Evolutionary conservation across 2,329 filamentous ascomycete genomes (phyloP).

Genomic region (Ceratocystiopsis minuta): DNA sequence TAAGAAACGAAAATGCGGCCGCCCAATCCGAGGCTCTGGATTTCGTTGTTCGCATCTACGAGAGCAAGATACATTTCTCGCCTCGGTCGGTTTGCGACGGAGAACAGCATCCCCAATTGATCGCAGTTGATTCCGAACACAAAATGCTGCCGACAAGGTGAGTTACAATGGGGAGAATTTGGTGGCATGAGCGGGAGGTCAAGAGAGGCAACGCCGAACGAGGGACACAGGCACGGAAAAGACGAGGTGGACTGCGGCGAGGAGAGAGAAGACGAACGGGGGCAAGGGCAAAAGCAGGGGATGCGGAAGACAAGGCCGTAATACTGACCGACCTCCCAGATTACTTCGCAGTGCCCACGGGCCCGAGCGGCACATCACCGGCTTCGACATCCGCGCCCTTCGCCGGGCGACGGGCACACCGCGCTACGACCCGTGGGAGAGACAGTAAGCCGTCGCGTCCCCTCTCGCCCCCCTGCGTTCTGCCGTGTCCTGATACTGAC

Average conservation of each 20-base stretch:
- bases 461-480: background rate
- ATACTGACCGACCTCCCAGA: constrained; percentile 13
- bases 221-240: background rate
- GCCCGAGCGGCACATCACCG: constrained; percentile 61
- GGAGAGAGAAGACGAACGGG: too few species aligned
- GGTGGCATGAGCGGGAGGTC: background rate
- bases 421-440: constrained; percentile 49
- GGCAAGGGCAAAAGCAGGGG: background rate
- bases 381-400: constrained; percentile 76
- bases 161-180: too few species aligned
- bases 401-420: constrained; percentile 48
- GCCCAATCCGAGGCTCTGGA: constrained; percentile 9
- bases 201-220: background rate
- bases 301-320: background rate
- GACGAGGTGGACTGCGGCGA: too few species aligned
- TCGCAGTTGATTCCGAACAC: too few species aligned
- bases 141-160: too few species aligned
- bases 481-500: background rate
- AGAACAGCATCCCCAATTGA: too few species aligned
- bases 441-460: constrained; percentile 40
- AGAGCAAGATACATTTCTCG: too few species aligned
- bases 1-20: background rate
- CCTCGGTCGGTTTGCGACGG: too few species aligned
- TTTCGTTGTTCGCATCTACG: constrained; percentile 1
- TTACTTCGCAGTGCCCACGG: constrained; percentile 33